Conservation (phyloP, 176 grass and related monocot genomes). For the Bothriochloa decipiens region DNA sequence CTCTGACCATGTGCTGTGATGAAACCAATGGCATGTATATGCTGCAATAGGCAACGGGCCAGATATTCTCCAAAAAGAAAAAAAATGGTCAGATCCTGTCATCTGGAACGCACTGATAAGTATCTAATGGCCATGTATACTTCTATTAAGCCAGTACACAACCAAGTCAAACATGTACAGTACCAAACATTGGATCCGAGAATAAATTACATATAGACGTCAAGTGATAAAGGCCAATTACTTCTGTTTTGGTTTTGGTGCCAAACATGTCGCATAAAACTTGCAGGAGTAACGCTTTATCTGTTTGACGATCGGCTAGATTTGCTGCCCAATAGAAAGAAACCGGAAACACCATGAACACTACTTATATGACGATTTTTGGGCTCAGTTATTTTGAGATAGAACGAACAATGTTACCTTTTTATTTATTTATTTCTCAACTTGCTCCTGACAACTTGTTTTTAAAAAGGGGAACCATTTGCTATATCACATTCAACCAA, state of each 20-base stretch:
- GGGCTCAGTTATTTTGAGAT: background rate
- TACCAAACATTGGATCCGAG: slow-evolving; percentile 23
- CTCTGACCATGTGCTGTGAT: slow-evolving; percentile 10
- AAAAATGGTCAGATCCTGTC: background rate
- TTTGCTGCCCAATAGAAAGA: background rate
- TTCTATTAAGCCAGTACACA: slow-evolving; percentile 26
- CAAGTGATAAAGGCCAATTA: slow-evolving; percentile 23
- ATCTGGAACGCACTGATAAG: slow-evolving; percentile 28
- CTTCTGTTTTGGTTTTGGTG: background rate
- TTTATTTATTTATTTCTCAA: background rate
- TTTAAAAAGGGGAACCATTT: background rate
- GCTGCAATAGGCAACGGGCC: background rate
- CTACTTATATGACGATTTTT: background rate
- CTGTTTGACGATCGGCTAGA: background rate
- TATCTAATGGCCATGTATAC: slow-evolving; percentile 2
- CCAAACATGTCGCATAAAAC: background rate
- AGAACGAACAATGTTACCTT: background rate
- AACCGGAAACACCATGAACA: background rate
- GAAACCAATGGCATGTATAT: slow-evolving; percentile 14
- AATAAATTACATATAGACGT: slow-evolving; percentile 7
- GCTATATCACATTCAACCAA: background rate
- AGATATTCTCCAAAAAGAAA: no score
- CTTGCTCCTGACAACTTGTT: background rate
- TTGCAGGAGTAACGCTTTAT: background rate
- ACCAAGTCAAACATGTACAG: slow-evolving; percentile 28